A percentile compares a stretch with the other conserved stretches of the same genome.
Conservation (phyloP, 1,284 basidiomycete species). For the Golubevia pallescens region DNA sequence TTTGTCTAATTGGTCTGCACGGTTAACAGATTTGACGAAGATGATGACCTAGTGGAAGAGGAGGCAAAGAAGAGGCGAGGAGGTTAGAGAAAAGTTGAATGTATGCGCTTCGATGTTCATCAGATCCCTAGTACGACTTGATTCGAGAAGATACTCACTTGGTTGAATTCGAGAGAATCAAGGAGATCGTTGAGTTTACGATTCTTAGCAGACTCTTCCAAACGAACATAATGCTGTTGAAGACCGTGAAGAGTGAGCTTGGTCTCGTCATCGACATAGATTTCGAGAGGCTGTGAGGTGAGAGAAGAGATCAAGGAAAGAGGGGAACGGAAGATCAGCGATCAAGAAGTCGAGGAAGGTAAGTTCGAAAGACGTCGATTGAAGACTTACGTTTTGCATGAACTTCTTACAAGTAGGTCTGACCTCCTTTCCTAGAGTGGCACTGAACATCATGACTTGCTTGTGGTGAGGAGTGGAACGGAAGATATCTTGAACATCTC, state of each 20-base stretch:
- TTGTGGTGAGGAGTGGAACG: conserved; percentile 99
- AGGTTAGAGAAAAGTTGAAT: neutral
- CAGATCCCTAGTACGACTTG: neutral
- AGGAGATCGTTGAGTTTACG: conserved; percentile 95
- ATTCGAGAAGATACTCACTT: conserved; percentile 69
- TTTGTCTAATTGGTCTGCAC: conserved; percentile 95
- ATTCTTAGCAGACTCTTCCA: conserved; percentile 92
- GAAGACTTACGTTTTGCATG: conserved; percentile 88
- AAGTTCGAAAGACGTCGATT: neutral
- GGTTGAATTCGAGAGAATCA: conserved; percentile 97
- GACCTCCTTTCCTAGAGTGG: conserved; percentile 96
- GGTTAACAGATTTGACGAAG: conserved; percentile 96
- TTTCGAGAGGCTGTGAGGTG: conserved; percentile 87
- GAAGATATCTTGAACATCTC: conserved; percentile 99
- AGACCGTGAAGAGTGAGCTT: conserved; percentile 97
- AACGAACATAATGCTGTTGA: conserved; percentile 92
- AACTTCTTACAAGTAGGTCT: conserved; percentile 99
- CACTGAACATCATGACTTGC: conserved; percentile 99
- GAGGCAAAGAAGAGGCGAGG: neutral
- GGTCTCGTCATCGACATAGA: conserved; percentile 99
- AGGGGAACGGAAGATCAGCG: neutral
- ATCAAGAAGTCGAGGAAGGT: neutral
- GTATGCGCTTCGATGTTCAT: neutral
- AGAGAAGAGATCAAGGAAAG: neutral
- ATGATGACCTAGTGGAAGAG: conserved; percentile 80